These are phyloP conservation scores for Brassica carinata DNA, from an alignment of 345 rosid species.

Conservation along the genomic window DNA sequence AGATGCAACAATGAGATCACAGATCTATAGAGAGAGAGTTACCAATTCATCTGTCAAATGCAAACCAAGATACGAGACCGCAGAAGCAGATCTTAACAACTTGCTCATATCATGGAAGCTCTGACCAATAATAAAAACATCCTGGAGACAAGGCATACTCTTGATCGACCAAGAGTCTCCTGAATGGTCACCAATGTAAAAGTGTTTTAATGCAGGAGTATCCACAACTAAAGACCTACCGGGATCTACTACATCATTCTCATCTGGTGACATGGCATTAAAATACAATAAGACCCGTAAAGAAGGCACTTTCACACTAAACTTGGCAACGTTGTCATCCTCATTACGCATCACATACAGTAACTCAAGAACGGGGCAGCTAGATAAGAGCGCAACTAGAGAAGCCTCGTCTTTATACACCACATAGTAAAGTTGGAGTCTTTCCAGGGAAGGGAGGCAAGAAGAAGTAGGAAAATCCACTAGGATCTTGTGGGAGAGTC, in stretches of 20 bases:
- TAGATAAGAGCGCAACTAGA: background rate
- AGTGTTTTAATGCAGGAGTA: background rate
- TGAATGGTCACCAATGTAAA: background rate
- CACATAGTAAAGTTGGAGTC: background rate
- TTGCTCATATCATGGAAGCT: background rate
- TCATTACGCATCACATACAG: background rate
- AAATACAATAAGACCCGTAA: background rate
- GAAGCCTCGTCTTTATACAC: constrained; percentile 28
- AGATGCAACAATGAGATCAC: background rate
- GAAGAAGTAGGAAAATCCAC: constrained; percentile 16
- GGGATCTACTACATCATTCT: background rate
- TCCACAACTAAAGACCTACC: constrained; percentile 6
- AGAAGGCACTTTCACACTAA: constrained; percentile 22
- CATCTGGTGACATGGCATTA: background rate
- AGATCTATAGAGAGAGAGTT: background rate
- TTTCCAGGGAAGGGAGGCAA: background rate
- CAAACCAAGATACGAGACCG: background rate
- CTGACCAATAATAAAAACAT: background rate
- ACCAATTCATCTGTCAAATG: background rate
- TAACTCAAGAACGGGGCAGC: background rate
- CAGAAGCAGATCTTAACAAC: background rate
- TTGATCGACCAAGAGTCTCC: background rate
- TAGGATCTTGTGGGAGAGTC: background rate
- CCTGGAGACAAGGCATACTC: background rate
- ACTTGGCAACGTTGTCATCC: constrained; percentile 16